phyloP scores from a whole-genome alignment of 495 filamentous ascomycete species.

The Penicillium macrosclerotiorum region DNA sequence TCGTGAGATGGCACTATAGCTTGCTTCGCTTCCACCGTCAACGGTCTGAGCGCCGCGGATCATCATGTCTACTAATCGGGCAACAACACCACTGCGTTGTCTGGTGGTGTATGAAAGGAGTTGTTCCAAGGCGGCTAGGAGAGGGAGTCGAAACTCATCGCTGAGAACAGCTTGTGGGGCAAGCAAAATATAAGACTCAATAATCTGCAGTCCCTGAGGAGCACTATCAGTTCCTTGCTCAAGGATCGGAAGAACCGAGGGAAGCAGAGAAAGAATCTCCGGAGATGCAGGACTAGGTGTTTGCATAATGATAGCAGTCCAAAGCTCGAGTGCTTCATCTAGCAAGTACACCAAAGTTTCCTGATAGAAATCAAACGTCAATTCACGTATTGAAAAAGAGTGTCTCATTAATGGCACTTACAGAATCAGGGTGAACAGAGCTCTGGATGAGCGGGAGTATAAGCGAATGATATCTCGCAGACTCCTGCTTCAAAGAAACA shows the following conservation, averaged over 20 bases:
- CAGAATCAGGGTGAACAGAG: constrained; percentile 75
- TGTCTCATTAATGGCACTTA: constrained; percentile 23
- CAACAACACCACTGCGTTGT: constrained; percentile 64
- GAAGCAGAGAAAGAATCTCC: constrained; percentile 65
- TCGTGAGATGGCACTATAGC: constrained; percentile 59
- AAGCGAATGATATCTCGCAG: constrained; percentile 64
- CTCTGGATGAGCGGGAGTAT: constrained; percentile 77
- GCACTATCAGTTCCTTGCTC: constrained; percentile 68
- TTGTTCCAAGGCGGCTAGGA: constrained; percentile 56
- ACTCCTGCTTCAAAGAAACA: constrained; percentile 71
- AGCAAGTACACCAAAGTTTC: constrained; percentile 79
- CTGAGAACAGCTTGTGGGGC: constrained; percentile 72
- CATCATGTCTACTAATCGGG: constrained; percentile 66
- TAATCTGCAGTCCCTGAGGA: constrained; percentile 65
- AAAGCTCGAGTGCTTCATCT: constrained; percentile 89
- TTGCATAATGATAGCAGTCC: constrained; percentile 72
- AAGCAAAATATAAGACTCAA: constrained; percentile 77
- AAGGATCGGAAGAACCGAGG: constrained; percentile 67
- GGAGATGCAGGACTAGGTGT: constrained; percentile 62
- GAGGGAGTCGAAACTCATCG: constrained; percentile 54
- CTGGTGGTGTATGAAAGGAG: constrained; percentile 54
- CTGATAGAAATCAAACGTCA: constrained; percentile 21
- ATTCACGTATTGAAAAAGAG: neutral
- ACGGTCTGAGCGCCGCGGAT: constrained; percentile 67
- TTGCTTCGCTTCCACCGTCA: constrained; percentile 65